Percentiles rank a stretch among this genome's conserved stretches.
Evolutionary conservation across 2,329 filamentous ascomycete genomes (phyloP).

Genomic region (Berkeleyomyces basicola): DNA sequence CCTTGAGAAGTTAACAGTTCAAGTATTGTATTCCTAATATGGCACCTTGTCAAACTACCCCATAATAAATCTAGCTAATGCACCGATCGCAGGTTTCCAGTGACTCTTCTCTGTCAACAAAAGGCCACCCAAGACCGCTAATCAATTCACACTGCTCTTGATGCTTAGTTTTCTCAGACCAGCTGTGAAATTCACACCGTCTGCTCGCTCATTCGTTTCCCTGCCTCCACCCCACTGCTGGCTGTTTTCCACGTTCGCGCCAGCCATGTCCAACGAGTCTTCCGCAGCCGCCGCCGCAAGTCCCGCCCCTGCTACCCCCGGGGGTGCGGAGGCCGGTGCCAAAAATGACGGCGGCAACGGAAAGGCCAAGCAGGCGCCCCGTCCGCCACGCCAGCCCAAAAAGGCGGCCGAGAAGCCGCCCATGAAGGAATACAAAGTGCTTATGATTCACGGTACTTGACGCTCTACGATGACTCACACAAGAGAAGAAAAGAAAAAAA

Average conservation of each 20-base stretch:
- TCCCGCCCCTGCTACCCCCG: not conserved
- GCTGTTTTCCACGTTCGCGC: not conserved
- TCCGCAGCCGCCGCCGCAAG: not conserved
- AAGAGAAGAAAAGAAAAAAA: not conserved
- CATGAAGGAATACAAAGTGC: conserved; percentile 44
- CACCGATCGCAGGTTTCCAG: not conserved
- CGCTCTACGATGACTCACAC: not conserved
- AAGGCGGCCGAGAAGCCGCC: conserved; percentile 8
- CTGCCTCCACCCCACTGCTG: not conserved
- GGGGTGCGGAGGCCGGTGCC: not conserved
- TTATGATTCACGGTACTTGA: conserved; percentile 56
- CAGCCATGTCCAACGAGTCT: conserved; percentile 10
- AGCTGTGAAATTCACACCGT: not conserved
- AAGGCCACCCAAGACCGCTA: not conserved
- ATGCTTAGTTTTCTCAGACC: not conserved
- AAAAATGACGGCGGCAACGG: not conserved
- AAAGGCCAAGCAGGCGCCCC: conserved; percentile 2
- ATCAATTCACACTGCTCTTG: not conserved
- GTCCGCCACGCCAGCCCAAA: conserved; percentile 9
- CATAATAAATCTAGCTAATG: not conserved
- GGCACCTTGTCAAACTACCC: not conserved
- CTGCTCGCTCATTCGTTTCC: not conserved
- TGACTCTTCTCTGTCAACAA: not conserved
- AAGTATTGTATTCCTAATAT: conserved; percentile 2
- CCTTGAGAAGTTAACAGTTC: not conserved